Conservation (phyloP, 805 yeast genomes). For the Candida incommunis region DNA sequence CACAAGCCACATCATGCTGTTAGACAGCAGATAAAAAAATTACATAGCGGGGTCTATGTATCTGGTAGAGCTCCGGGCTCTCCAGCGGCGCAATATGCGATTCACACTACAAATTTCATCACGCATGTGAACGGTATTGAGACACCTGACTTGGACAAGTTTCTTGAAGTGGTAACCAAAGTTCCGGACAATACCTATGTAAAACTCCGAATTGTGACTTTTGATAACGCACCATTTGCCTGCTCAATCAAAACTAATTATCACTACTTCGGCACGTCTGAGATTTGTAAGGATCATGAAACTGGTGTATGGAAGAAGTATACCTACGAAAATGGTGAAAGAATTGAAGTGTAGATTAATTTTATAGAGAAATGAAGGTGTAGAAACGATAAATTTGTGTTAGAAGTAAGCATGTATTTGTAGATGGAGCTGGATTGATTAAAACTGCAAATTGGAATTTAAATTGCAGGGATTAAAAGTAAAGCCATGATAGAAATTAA, state of each 20-base stretch:
- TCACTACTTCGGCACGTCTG: constrained; percentile 63
- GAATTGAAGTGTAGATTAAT: background rate
- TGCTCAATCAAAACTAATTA: constrained; percentile 74
- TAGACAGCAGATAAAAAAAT: constrained; percentile 59
- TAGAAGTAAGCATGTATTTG: background rate
- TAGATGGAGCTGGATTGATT: background rate
- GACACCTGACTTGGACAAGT: constrained; percentile 56
- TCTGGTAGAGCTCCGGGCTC: constrained; percentile 66
- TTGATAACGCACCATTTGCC: constrained; percentile 79
- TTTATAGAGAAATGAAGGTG: background rate
- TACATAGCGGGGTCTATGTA: constrained; percentile 78
- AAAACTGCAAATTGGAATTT: background rate
- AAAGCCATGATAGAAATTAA: background rate
- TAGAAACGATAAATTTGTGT: too few relatives aligned
- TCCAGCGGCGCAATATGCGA: constrained; percentile 72
- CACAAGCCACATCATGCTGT: constrained; percentile 92
- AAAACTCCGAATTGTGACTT: constrained; percentile 66
- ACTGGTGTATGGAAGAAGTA: constrained; percentile 42
- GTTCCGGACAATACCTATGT: constrained; percentile 74
- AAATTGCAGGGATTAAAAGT: background rate
- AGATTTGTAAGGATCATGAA: constrained; percentile 28
- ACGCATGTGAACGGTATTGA: constrained; percentile 75
- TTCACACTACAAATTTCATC: constrained; percentile 68
- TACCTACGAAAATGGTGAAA: constrained; percentile 22
- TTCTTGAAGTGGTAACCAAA: constrained; percentile 47